Evolutionary conservation across 495 filamentous ascomycete genomes (phyloP).

Genomic region (Lindgomyces ingoldianus): DNA sequence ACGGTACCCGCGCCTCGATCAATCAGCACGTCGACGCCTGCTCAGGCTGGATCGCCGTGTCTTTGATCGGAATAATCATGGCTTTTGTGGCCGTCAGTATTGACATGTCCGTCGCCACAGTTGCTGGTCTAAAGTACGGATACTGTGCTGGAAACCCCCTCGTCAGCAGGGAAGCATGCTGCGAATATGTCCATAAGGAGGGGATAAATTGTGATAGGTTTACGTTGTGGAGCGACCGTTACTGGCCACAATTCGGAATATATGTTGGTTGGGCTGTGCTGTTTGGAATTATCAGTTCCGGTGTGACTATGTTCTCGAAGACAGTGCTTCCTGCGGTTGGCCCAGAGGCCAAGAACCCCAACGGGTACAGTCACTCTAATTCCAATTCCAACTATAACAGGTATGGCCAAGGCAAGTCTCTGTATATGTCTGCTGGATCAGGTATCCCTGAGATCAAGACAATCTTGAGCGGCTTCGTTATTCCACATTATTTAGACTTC

Average conservation of each 20-base stretch:
- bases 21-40: constrained; percentile 45
- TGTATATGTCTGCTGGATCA: constrained; percentile 57
- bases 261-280: constrained; percentile 53
- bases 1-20: constrained; percentile 43
- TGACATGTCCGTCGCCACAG: constrained; percentile 52
- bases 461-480: constrained; percentile 57
- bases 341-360: constrained; percentile 28
- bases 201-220: constrained; percentile 18
- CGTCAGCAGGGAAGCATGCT: constrained; percentile 52
- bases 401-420: constrained; percentile 47
- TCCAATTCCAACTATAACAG: constrained; percentile 9
- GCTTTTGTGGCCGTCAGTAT: constrained; percentile 56
- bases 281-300: constrained; percentile 52
- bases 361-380: constrained; percentile 27
- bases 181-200: constrained; percentile 23
- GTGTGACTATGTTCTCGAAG: constrained; percentile 54
- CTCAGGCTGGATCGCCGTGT: constrained; percentile 54
- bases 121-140: constrained; percentile 55
- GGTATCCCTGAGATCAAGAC: constrained; percentile 63
- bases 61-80: constrained; percentile 54
- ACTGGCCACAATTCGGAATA: constrained; percentile 46
- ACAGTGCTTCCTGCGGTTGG: constrained; percentile 49
- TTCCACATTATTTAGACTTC: constrained; percentile 55
- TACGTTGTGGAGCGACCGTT: constrained; percentile 30
- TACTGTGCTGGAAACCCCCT: constrained; percentile 51